Conservation (phyloP, 768 basidiomycete species). For the Paxillus rubicundulus region DNA sequence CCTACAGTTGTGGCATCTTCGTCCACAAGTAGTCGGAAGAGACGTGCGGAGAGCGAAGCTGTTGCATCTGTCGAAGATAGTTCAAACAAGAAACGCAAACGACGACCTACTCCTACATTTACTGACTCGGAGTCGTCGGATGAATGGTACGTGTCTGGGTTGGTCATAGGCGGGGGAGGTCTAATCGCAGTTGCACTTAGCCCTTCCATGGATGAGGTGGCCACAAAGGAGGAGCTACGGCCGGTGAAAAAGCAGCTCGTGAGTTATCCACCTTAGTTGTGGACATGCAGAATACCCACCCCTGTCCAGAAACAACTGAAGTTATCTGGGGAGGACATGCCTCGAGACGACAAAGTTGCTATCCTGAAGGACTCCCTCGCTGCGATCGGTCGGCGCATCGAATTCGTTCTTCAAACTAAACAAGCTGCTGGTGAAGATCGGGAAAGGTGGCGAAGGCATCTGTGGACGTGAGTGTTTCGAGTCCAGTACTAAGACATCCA, state of each 20-base stretch:
- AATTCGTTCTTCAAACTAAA: slow-evolving; percentile 73
- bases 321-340: slow-evolving; percentile 88
- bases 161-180: not conserved
- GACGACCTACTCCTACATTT: slow-evolving; percentile 93
- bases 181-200: slow-evolving; percentile 37
- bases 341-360: slow-evolving; percentile 92
- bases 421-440: slow-evolving; percentile 76
- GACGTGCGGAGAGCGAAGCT: slow-evolving; percentile 83
- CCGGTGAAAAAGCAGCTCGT: slow-evolving; percentile 97
- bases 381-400: slow-evolving; percentile 91
- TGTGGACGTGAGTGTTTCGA: slow-evolving; percentile 82
- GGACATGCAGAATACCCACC: slow-evolving; percentile 3
- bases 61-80: slow-evolving; percentile 76
- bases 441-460: slow-evolving; percentile 86
- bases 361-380: slow-evolving; percentile 94
- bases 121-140: slow-evolving; percentile 93
- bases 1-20: slow-evolving; percentile 68
- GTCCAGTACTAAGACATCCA: not conserved
- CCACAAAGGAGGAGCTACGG: slow-evolving; percentile 91
- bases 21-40: slow-evolving; percentile 61
- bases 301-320: slow-evolving; percentile 87
- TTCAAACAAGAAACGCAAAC: slow-evolving; percentile 72
- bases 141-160: slow-evolving; percentile 65
- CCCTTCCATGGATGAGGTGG: slow-evolving; percentile 91
- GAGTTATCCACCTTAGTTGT: slow-evolving; percentile 27